Evolutionary conservation across 2,329 filamentous ascomycete species (phyloP).

Genomic region (Botrytis pseudocinerea): DNA sequence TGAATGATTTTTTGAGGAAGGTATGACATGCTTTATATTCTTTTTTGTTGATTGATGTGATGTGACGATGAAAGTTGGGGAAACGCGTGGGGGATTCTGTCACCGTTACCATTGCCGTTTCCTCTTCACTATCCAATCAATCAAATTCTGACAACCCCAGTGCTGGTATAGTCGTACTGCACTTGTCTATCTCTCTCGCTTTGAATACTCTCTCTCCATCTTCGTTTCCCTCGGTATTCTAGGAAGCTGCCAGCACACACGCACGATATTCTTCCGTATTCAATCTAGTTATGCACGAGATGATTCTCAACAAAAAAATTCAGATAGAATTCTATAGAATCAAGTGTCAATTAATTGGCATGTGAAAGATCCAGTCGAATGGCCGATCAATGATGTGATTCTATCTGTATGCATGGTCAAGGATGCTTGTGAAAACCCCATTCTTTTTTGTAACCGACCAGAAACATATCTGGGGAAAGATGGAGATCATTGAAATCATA

Average conservation of each 20-base stretch:
- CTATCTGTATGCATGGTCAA: constrained; percentile 1
- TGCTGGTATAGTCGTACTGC: too few relatives aligned
- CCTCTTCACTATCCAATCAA: neutral
- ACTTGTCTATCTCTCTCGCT: neutral
- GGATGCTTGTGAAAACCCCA: neutral
- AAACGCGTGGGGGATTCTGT: neutral
- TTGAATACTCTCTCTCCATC: too few relatives aligned
- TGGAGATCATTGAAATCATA: neutral
- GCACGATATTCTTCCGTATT: neutral
- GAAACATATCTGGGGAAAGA: constrained; percentile 5
- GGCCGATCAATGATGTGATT: neutral
- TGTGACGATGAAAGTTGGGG: neutral
- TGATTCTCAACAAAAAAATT: neutral
- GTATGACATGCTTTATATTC: neutral
- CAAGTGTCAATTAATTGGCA: neutral
- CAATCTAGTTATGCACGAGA: neutral
- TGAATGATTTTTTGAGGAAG: neutral
- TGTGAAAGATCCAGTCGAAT: neutral
- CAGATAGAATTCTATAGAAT: constrained; percentile 10
- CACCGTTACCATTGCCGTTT: neutral
- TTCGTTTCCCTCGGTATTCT: neutral
- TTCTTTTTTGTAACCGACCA: neutral
- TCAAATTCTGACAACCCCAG: neutral
- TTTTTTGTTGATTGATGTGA: neutral
- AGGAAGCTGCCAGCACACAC: neutral